Evolutionary conservation across 2,329 filamentous ascomycete genomes (phyloP).

Genomic region (Colletotrichum sublineola): DNA sequence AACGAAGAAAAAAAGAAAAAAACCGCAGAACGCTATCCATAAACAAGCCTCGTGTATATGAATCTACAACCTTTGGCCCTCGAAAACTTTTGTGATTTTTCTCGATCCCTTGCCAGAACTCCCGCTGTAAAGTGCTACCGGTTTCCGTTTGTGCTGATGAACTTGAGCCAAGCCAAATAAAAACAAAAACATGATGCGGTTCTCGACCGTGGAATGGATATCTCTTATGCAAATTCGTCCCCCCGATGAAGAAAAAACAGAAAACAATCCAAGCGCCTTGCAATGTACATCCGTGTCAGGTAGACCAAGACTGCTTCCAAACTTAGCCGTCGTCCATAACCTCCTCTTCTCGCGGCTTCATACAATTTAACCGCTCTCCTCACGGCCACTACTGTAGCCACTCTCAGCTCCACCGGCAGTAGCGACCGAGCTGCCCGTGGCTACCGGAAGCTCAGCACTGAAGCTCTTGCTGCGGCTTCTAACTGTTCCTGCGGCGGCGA

Average conservation of each 20-base stretch:
- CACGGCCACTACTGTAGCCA: conserved; percentile 53
- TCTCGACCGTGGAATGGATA: background rate
- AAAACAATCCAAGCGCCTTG: conserved; percentile 5
- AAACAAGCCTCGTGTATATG: background rate
- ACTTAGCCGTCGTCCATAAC: too few relatives aligned
- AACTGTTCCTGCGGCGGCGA: conserved; percentile 50
- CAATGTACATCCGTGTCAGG: conserved; percentile 10
- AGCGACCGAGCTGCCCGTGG: conserved; percentile 55
- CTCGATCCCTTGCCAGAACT: background rate
- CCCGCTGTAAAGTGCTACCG: background rate
- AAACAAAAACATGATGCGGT: background rate
- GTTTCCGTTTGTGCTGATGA: background rate
- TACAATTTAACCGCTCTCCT: conserved; percentile 45
- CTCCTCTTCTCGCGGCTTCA: background rate
- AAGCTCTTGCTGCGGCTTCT: conserved; percentile 51
- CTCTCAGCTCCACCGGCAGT: conserved; percentile 57
- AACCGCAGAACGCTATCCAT: background rate
- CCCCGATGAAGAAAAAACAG: background rate
- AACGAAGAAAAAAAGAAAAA: too few relatives aligned
- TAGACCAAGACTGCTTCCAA: background rate
- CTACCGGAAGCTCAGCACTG: conserved; percentile 46
- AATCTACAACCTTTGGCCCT: background rate
- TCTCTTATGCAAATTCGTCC: conserved; percentile 9
- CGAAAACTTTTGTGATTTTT: conserved; percentile 14
- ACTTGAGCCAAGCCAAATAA: background rate